Evolutionary conservation across 2,329 filamentous ascomycete genomes (phyloP).

Genomic region (Colletotrichum tanaceti): DNA sequence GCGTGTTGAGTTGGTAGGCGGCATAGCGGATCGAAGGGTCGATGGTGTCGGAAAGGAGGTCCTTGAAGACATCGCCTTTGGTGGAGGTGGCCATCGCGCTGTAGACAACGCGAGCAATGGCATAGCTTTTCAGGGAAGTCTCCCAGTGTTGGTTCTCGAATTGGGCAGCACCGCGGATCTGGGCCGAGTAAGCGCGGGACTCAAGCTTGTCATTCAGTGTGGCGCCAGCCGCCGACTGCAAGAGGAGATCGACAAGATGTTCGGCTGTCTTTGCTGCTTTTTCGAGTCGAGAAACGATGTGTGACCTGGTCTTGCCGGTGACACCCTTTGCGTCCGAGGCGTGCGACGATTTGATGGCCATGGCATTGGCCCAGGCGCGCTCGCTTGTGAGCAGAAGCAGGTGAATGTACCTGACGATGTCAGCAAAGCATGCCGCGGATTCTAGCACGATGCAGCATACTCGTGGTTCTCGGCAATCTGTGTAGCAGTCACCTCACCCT

Average conservation of each 20-base stretch:
- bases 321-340: constrained; percentile 83
- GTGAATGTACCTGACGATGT: constrained; percentile 71
- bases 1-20: constrained; percentile 89
- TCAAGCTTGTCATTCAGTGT: constrained; percentile 80
- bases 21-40: constrained; percentile 96
- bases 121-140: constrained; percentile 78
- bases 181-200: constrained; percentile 83
- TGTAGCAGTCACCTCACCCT: constrained; percentile 76
- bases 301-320: constrained; percentile 81
- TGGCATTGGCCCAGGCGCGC: constrained; percentile 93
- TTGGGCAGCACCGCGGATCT: constrained; percentile 79
- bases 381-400: constrained; percentile 89
- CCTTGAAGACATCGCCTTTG: constrained; percentile 84
- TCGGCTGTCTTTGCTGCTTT: constrained; percentile 81
- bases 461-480: constrained; percentile 80
- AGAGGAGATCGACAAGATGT: constrained; percentile 73
- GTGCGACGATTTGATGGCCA: constrained; percentile 90
- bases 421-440: constrained; percentile 19
- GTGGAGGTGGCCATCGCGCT: constrained; percentile 73
- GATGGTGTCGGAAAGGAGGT: constrained; percentile 85
- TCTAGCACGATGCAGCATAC: constrained; percentile 58
- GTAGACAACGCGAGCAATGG: constrained; percentile 85
- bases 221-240: constrained; percentile 71
- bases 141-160: constrained; percentile 94
- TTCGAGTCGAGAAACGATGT: constrained; percentile 87